Evolutionary conservation across 2,329 filamentous ascomycete species (phyloP), one percentile per base, ranked within the genome.

Genomic region (Pseudogymnoascus sp.): DNA sequence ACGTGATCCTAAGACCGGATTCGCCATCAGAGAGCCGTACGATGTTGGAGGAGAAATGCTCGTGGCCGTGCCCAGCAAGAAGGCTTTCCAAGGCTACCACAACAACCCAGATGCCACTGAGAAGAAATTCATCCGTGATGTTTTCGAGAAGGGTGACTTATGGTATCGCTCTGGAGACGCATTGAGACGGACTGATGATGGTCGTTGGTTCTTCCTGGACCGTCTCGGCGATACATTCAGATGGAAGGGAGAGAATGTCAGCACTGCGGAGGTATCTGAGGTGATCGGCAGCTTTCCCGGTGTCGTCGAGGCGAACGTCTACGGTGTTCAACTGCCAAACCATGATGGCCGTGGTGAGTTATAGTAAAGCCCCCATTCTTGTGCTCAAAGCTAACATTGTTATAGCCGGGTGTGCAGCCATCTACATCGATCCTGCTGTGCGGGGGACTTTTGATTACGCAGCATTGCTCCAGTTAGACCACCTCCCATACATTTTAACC

Each of bases 31-130:
- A 28, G 79, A 81, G 58, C 72, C 84, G 0, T 89, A 88, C 68
- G 82, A 84, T 12, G 77, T 83, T 41, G 88, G 88, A 3, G 88
- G 89, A n/a, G 89, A 93, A 73, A 88, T 92, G 12, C 74, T 92
- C 28, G 82, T 90, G n/a, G 74, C 67, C 11, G 77, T 87, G 14
- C 79, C 83, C 0, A 75, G 78, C 57, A 79, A 82, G 47, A 80
- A 14, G 9, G 76, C 76, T 6, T 92, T 89, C 70, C 79, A 82
- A 11, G 89, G 89, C 1, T 92, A 92, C 71, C 87, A 83, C 61
- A 81, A 83, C 62, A 86, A 90, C 69, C 77, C 80, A 0, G 80
- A 82, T 37, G 88, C 88, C 0, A 90, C 88, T 0, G 71, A 77
- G 11, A 85, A 85, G 72, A 90, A 89, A 67, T 84, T 86, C 63